Evolutionary conservation across 768 basidiomycete species (phyloP).

Genomic region (Tricholoma flavovirens): DNA sequence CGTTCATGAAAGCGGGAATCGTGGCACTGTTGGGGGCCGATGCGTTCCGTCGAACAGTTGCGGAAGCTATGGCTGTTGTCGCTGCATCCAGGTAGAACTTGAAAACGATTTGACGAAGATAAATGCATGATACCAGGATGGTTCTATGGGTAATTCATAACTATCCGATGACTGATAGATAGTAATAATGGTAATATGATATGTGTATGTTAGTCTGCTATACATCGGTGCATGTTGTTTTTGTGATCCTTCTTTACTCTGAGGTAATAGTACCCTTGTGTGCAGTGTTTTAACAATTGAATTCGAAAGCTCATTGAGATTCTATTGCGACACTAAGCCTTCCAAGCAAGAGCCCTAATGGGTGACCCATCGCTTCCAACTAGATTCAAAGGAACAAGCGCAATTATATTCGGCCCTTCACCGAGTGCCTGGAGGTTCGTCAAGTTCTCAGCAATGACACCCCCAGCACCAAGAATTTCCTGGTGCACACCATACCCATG

Average conservation of each 20-base stretch:
- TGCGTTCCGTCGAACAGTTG: slow-evolving; percentile 45
- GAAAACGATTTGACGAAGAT: background rate
- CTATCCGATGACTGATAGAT: background rate
- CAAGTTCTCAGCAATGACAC: slow-evolving; percentile 69
- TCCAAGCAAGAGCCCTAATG: slow-evolving; percentile 59
- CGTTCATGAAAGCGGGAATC: slow-evolving; percentile 47
- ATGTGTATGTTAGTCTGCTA: background rate
- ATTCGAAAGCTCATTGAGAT: too few relatives aligned
- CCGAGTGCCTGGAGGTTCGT: slow-evolving; percentile 43
- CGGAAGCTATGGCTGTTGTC: slow-evolving; percentile 43
- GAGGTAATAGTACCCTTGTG: too few relatives aligned
- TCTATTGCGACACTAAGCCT: background rate
- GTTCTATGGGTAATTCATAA: background rate
- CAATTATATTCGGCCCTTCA: slow-evolving; percentile 30
- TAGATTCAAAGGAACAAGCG: slow-evolving; percentile 55
- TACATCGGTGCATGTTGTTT: background rate
- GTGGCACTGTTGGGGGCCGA: slow-evolving; percentile 41
- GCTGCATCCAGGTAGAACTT: slow-evolving; percentile 20
- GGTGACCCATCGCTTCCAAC: slow-evolving; percentile 62
- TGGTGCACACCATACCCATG: slow-evolving; percentile 53
- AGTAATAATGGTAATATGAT: too few relatives aligned
- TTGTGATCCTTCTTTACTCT: background rate
- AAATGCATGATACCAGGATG: background rate
- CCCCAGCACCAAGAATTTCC: slow-evolving; percentile 51
- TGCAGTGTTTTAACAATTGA: too few relatives aligned